phyloP scores from a whole-genome alignment of 257 asterid genomes.

The Petunia axillaris region DNA sequence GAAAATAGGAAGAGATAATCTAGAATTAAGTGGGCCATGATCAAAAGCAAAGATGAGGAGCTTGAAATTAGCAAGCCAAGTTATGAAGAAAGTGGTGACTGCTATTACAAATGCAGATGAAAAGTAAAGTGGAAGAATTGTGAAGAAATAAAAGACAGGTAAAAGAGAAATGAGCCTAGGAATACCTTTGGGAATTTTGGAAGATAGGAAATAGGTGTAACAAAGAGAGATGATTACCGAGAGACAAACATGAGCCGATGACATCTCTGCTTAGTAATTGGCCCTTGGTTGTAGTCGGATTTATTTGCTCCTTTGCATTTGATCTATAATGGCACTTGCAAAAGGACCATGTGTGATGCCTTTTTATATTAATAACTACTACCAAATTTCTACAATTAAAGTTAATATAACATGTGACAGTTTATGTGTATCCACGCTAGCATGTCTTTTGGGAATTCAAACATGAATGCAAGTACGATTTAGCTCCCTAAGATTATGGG shows the following conservation, averaged over 20 bases:
- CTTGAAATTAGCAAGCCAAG: constrained; percentile 80
- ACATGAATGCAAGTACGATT: too few relatives aligned
- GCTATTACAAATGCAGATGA: constrained; percentile 36
- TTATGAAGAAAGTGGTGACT: constrained; percentile 57
- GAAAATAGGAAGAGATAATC: constrained; percentile 52
- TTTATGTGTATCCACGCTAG: too few relatives aligned
- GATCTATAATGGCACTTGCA: too few relatives aligned
- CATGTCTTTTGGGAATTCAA: too few relatives aligned
- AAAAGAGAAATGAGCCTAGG: constrained; percentile 32
- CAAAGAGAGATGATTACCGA: constrained; percentile 42
- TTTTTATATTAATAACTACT: too few relatives aligned
- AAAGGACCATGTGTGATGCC: too few relatives aligned
- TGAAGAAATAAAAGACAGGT: constrained; percentile 32
- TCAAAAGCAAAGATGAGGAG: constrained; percentile 68
- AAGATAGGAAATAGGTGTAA: constrained; percentile 46
- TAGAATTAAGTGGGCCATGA: constrained; percentile 50
- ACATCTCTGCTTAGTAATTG: not conserved
- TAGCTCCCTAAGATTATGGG: too few relatives aligned
- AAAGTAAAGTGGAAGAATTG: constrained; percentile 41
- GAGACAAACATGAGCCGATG: constrained; percentile 42
- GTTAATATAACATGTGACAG: too few relatives aligned
- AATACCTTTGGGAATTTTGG: constrained; percentile 41
- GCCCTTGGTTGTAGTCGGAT: not conserved
- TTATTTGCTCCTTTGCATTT: not conserved
- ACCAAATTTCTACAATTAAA: too few relatives aligned